phyloP scores from a whole-genome alignment of 306 rosid species.

The Trifolium subterraneum region DNA sequence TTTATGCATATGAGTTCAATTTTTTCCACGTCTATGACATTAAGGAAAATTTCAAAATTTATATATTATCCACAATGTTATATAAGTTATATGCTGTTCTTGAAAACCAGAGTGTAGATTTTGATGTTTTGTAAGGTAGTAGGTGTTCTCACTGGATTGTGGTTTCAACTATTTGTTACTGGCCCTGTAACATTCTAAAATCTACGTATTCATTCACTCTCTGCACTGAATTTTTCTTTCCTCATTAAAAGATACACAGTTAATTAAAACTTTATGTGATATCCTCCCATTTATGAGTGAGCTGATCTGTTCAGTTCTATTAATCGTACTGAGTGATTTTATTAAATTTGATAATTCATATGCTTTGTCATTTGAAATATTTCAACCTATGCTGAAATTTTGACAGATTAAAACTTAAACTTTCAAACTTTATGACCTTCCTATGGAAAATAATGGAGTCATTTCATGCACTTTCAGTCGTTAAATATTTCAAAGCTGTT shows the following conservation, averaged over 20 bases:
- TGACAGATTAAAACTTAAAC: not conserved
- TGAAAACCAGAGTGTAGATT: slow-evolving; percentile 10
- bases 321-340: not conserved
- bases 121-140: slow-evolving; percentile 10
- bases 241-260: not conserved
- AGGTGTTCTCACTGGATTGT: slow-evolving; percentile 14
- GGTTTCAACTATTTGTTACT: slow-evolving; percentile 32
- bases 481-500: slow-evolving; percentile 19
- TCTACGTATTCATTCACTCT: slow-evolving; percentile 2
- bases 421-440: not conserved
- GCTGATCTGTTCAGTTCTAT: not conserved
- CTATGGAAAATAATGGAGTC: not conserved
- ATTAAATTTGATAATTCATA: not conserved
- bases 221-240: not conserved
- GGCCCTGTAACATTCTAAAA: slow-evolving; percentile 13
- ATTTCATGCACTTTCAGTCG: not conserved
- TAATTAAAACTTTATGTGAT: not conserved
- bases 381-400: not conserved
- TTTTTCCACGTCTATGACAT: slow-evolving; percentile 12
- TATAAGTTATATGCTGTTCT: slow-evolving; percentile 12
- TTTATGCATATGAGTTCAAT: not conserved
- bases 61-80: slow-evolving; percentile 10
- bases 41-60: slow-evolving; percentile 26
- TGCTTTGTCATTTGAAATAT: not conserved
- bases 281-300: slow-evolving; percentile 1